Percentiles rank a stretch among this genome's conserved stretches.
phyloP scores from a whole-genome alignment of 805 yeast genomes.

The Saturnispora silvae region DNA sequence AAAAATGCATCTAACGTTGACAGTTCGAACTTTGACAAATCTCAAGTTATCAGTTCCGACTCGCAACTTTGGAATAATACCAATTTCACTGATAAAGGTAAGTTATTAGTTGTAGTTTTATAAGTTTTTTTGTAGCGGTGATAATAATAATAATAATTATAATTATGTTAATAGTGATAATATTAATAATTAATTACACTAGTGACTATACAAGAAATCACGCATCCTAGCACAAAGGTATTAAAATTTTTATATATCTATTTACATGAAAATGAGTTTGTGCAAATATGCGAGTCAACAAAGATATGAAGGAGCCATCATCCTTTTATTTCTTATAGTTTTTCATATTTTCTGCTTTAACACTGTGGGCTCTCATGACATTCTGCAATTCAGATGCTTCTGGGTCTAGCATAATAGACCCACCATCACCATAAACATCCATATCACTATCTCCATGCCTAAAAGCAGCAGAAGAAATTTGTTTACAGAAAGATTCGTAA shows the following conservation, averaged over 20 bases:
- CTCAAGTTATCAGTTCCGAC: constrained; percentile 17
- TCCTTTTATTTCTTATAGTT: not conserved
- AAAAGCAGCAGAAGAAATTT: constrained; percentile 10
- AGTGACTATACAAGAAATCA: too few species aligned
- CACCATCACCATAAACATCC: constrained; percentile 10
- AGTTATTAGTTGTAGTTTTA: constrained; percentile 21
- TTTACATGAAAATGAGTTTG: too few species aligned
- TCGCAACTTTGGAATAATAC: constrained; percentile 18
- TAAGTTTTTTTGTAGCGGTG: constrained; percentile 1
- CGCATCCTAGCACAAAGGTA: too few species aligned
- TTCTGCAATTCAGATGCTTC: constrained; percentile 18
- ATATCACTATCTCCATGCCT: constrained; percentile 7
- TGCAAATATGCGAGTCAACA: too few species aligned
- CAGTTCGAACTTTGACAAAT: constrained; percentile 14
- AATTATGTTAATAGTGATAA: too few species aligned
- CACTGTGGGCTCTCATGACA: constrained; percentile 27
- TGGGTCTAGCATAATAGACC: constrained; percentile 14
- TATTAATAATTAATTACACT: too few species aligned
- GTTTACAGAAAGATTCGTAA: constrained; percentile 11
- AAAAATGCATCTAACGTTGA: constrained; percentile 20
- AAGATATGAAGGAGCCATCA: too few species aligned
- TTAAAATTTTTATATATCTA: too few species aligned
- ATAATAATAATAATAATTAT: too few species aligned
- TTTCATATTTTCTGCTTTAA: constrained; percentile 19
- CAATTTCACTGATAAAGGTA: constrained; percentile 26